phyloP scores from a whole-genome alignment of 75 land plant genomes.

The Azolla pinnata region DNA sequence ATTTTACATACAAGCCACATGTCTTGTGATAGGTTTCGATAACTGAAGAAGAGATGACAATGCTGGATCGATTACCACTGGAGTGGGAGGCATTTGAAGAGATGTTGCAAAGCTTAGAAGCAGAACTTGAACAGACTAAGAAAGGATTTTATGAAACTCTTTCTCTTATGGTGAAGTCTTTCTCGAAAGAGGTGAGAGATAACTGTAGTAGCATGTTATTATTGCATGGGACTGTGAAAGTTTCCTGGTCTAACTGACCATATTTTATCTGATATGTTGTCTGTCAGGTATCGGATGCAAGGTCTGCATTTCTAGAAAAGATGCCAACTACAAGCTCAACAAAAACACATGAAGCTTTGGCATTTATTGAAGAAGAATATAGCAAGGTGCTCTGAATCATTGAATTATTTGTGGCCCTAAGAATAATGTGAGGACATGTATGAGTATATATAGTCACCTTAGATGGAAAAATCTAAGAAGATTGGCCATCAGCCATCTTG shows the following conservation, averaged over 20 bases:
- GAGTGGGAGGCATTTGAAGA: constrained; percentile 22
- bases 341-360: constrained; percentile 9
- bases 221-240: not conserved
- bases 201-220: not conserved
- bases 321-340: constrained; percentile 15
- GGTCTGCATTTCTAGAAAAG: constrained; percentile 12
- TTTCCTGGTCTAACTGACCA: not conserved
- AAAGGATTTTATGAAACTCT: constrained; percentile 24
- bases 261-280: not conserved
- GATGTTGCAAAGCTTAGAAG: constrained; percentile 18
- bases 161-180: constrained; percentile 16
- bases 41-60: constrained; percentile 16
- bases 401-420: not conserved
- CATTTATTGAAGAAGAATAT: constrained; percentile 25
- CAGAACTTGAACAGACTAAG: constrained; percentile 21
- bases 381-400: constrained; percentile 11
- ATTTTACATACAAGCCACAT: too few species aligned
- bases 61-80: constrained; percentile 15
- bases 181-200: constrained; percentile 19
- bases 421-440: not conserved
- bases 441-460: too few species aligned
- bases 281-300: constrained; percentile 18
- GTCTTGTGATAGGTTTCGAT: constrained; percentile 23
- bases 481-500: too few species aligned
- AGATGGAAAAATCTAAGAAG: too few species aligned